Base-by-base conservation (phyloP, 2,329 filamentous ascomycete genomes). In the Colletotrichum kahawae region DNA sequence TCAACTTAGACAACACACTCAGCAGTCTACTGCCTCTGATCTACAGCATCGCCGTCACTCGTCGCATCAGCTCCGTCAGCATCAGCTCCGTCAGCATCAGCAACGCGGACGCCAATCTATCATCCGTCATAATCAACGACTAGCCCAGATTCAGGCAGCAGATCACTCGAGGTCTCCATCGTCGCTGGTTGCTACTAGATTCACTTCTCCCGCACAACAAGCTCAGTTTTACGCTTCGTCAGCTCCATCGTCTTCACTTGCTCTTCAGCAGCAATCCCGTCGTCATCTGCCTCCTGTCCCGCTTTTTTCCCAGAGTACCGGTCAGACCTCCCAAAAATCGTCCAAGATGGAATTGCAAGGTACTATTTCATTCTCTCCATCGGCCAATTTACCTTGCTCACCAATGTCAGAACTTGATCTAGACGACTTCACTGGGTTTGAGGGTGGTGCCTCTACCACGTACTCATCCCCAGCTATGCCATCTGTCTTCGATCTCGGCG, bases 181-280 rank as follows among this genome's bases (percentile, higher is more conserved):
- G 85, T 82, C 89, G 85, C 87, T 87, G 82, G 89, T 88, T 80
- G 85, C 86, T 83, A 89, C 90, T 83, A 88, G 88, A 89, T 92
- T 91, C 88, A 90, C 89, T 85, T 56, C 69, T 33, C 54, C 70
- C 21, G 31, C 33, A 12, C 86, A 85, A 80, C 78, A 82, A 76
- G 86, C 88, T 77, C 89, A 91, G 84, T 92, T 93, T 84, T 93
- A 93, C 91, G 90, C 92, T 82, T 92, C 92, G 80, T 91, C 92
- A 83, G 90, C 91, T 79, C 89, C 92, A 77, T 88, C 89, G 78
- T 92, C 92, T 77, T 88, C 90, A 71, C 86, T 88, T 82, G 86
- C 88, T 81, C 86, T 92, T 83, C 90, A 90, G 78, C 87, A 88
- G 81, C 88, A 89, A 83, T 86, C 85, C 75, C 87, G 84, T 81